Conservation (phyloP, 148 eudicot species). For the Rhododendron williamsianum region DNA sequence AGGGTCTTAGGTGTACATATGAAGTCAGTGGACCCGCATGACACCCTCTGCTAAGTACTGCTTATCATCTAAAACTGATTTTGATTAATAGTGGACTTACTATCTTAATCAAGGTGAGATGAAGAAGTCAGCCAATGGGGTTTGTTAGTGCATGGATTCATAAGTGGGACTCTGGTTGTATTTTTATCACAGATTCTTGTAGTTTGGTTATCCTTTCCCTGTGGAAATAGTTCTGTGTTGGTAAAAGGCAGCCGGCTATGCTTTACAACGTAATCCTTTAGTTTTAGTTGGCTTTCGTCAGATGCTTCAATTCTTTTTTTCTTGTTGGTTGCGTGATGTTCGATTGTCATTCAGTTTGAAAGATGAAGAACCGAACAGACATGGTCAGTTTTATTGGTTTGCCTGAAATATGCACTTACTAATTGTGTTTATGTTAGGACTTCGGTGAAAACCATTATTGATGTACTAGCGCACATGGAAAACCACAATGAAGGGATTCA, state of each 20-base stretch:
- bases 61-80: neutral
- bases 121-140: neutral
- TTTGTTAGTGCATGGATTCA: neutral
- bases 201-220: neutral
- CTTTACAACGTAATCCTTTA: neutral
- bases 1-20: neutral
- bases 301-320: neutral
- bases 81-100: no score
- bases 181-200: neutral
- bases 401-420: neutral
- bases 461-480: neutral
- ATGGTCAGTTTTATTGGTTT: neutral
- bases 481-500: neutral
- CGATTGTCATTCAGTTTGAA: no score
- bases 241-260: neutral
- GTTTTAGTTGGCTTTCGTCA: neutral
- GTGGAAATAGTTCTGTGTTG: neutral
- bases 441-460: neutral
- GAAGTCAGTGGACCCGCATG: neutral
- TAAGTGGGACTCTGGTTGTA: neutral
- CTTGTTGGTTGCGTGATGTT: no score
- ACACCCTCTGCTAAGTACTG: neutral
- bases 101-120: no score
- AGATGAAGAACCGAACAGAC: no score
- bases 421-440: neutral